Conservation (phyloP, 1,284 basidiomycete genomes). For the Ganoderma sinense region DNA sequence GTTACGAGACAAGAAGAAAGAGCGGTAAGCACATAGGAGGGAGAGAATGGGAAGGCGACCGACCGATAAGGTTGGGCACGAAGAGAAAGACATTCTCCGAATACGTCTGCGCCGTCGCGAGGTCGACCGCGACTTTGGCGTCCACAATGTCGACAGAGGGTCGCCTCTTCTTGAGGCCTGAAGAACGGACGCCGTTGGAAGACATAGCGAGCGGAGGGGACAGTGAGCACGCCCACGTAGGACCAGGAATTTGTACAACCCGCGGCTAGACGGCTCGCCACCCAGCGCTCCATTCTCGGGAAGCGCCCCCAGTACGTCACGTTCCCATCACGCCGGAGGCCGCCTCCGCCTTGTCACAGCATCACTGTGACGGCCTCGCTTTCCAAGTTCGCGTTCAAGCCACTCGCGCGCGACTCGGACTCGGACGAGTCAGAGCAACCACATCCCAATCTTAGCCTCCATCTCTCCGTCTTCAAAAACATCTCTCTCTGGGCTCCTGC, state of each 20-base stretch:
- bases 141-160: constrained; percentile 70
- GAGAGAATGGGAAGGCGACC: constrained; percentile 35
- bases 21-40: constrained; percentile 11
- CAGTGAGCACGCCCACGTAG: constrained; percentile 29
- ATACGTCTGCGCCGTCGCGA: constrained; percentile 84
- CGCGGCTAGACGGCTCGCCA: constrained; percentile 6
- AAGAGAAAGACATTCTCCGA: constrained; percentile 96
- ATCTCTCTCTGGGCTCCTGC: background rate
- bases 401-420: background rate
- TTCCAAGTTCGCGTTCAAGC: background rate
- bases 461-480: background rate
- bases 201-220: constrained; percentile 35
- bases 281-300: constrained; percentile 16
- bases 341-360: constrained; percentile 6
- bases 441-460: background rate
- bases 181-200: constrained; percentile 30
- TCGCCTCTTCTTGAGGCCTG: constrained; percentile 33
- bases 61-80: constrained; percentile 95
- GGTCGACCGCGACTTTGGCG: constrained; percentile 81
- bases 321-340: constrained; percentile 10
- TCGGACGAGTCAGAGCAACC: background rate
- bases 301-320: background rate
- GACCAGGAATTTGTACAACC: constrained; percentile 15
- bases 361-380: background rate
- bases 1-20: background rate